phyloP scores from a whole-genome alignment of 257 asterid species.

The Fraxinus cuspidata region DNA sequence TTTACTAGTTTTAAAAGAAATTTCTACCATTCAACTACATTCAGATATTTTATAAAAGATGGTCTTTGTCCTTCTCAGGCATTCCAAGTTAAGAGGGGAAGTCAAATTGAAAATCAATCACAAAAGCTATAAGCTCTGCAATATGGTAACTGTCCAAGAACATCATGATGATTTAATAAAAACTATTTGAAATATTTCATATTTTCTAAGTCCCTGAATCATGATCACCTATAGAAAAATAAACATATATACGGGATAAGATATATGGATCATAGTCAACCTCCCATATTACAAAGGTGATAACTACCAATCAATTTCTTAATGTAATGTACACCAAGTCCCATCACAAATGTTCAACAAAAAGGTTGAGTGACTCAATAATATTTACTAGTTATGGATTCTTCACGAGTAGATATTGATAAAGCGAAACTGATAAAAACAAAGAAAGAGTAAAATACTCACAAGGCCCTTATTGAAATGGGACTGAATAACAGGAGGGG shows the following conservation, averaged over 20 bases:
- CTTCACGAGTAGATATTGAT: background rate
- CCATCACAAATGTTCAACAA: background rate
- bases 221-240: background rate
- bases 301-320: background rate
- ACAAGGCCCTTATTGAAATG: constrained; percentile 88
- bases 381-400: background rate
- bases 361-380: background rate
- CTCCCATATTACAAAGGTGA: background rate
- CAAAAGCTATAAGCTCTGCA: too few relatives aligned
- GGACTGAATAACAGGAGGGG: constrained; percentile 28
- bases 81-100: constrained; percentile 2
- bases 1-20: background rate
- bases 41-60: background rate
- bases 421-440: background rate
- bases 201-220: background rate
- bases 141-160: too few relatives aligned
- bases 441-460: constrained; percentile 21
- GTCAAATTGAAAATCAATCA: constrained; percentile 4
- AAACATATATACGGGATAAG: too few relatives aligned
- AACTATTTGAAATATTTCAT: too few relatives aligned
- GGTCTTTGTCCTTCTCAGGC: background rate
- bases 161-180: too few relatives aligned
- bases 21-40: background rate
- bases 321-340: background rate
- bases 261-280: too few relatives aligned